A percentile compares a stretch with the other conserved stretches of the same genome.
Conservation (phyloP, 1,284 basidiomycete species). For the Cutaneotrichosporon sp. region DNA sequence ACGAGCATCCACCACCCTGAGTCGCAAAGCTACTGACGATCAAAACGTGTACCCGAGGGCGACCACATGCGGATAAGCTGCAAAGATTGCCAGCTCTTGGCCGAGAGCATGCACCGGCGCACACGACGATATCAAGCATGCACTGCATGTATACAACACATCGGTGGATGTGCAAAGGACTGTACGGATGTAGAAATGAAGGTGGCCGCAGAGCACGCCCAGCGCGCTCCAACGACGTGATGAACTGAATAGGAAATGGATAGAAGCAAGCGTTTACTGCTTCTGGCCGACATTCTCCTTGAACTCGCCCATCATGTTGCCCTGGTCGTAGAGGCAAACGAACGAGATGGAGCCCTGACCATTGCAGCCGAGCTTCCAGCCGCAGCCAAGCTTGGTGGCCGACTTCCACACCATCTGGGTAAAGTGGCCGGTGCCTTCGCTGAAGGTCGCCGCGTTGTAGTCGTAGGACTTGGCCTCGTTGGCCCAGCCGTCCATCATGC, state of each 20-base stretch:
- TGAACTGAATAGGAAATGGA: background rate
- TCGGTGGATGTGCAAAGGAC: background rate
- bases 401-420: constrained; percentile 43
- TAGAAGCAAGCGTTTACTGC: background rate
- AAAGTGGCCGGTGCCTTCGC: constrained; percentile 33
- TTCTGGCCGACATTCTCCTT: background rate
- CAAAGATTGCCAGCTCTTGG: too few species aligned
- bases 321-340: background rate
- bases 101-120: too few species aligned
- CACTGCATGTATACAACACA: background rate
- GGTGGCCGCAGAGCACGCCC: too few species aligned
- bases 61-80: too few species aligned
- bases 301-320: background rate
- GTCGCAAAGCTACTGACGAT: too few species aligned
- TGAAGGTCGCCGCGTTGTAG: constrained; percentile 28
- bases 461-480: constrained; percentile 7
- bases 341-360: background rate
- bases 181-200: background rate
- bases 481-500: constrained; percentile 7
- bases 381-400: constrained; percentile 39
- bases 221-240: too few species aligned
- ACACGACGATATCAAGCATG: background rate
- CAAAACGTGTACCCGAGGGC: too few species aligned
- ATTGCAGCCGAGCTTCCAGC: constrained; percentile 8
- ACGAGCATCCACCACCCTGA: too few species aligned